Evolutionary conservation across 345 rosid genomes (phyloP).

Genomic region (Hibiscus syriacus): DNA sequence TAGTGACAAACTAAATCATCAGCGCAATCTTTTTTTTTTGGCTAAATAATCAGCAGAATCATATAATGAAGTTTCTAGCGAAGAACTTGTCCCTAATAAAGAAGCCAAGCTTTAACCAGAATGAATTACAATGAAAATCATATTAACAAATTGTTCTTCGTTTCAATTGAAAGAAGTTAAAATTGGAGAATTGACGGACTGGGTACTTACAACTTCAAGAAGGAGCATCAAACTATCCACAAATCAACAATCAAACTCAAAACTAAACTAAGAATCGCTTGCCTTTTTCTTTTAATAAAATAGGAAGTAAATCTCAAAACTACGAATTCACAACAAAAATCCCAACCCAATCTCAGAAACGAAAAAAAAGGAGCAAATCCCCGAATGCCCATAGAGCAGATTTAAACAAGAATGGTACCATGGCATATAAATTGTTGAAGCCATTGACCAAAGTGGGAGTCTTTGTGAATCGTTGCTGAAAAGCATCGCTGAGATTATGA

Average conservation of each 20-base stretch:
- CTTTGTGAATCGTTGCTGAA: slow-evolving; percentile 93
- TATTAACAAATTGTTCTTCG: neutral
- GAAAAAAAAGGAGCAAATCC: neutral
- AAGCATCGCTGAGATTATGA: slow-evolving; percentile 98
- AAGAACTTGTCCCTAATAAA: neutral
- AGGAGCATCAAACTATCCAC: neutral
- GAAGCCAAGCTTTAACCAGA: neutral
- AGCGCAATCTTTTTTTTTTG: too few species aligned
- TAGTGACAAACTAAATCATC: too few species aligned
- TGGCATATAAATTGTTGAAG: slow-evolving; percentile 84
- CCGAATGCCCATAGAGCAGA: neutral
- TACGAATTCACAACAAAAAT: neutral
- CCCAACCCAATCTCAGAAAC: neutral
- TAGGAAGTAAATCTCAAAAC: neutral
- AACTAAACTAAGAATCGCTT: neutral
- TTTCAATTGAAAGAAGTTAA: neutral
- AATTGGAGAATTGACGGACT: neutral
- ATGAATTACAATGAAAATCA: too few species aligned
- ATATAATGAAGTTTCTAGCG: neutral
- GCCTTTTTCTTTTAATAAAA: neutral
- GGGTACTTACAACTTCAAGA: neutral
- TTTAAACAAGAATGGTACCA: slow-evolving; percentile 38
- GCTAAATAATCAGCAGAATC: neutral
- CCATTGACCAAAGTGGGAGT: slow-evolving; percentile 85
- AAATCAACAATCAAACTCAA: too few species aligned